Base-by-base conservation (phyloP, 495 filamentous ascomycete species). In the Aspergillus diversus region DNA sequence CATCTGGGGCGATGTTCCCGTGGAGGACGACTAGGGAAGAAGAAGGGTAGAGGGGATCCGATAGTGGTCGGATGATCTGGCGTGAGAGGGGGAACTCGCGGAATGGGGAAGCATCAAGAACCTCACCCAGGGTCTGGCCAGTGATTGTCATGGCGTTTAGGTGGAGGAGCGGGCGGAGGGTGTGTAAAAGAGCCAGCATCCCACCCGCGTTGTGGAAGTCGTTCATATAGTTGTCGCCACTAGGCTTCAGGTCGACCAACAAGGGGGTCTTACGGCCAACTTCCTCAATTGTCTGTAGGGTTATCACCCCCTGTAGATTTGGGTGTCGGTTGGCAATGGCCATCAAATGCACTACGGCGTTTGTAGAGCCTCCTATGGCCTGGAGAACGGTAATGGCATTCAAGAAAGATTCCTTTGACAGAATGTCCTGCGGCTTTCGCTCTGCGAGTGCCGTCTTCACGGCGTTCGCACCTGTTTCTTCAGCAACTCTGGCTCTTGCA, bases 131-230 rank as follows among this genome's bases (percentile, higher is more conserved):
- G 0, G 86, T 89, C 42, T 79, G 70, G 1, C 87, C 86, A 0
- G 84, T 83, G 21, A 90, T 73, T 0, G 86, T 89, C 70, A 79
- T 51, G 0, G 86, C 86, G 46, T 80, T 73, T 0, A 89, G 77
- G 49, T 86, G 74, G 0, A 90, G 76, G 0, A 89, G 76, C 0
- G 86, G 87, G 7, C 77, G 73, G 4, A 90, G 74, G 5, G 78
- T 76, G 53, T 84, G 78, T 9, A 90, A 63, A 0, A 90, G 69
- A 5, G 82, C 82, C 27, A 79, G 63, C 85, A 90, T 89, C 48
- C 88, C 87, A 7, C 87, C 88, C 0, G 86, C 83, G 66, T 86
- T 84, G 67, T 90, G 88, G 63, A 90, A 89, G 64, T 90, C 86
- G 39, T 83, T 85, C 87, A 90, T 90, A 73, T 90, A 90, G 59